These are phyloP conservation scores for Schizophyllum commune DNA, from an alignment of 1,284 basidiomycete genomes.

Conservation along the genomic window DNA sequence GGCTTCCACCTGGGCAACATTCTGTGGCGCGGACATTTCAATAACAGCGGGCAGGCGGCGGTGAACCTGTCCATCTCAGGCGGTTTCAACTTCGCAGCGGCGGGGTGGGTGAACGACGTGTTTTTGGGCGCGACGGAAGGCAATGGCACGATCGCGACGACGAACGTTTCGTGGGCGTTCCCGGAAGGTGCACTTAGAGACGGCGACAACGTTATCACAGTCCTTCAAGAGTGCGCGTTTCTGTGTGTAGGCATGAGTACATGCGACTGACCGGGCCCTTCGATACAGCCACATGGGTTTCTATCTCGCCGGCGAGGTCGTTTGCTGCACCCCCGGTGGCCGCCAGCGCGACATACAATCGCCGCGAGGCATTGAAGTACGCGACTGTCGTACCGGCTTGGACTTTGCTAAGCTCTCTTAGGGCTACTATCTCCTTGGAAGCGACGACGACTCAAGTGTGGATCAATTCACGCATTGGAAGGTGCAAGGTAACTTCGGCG, in stretches of 20 bases:
- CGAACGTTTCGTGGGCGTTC: slow-evolving; percentile 28
- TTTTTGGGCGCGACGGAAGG: slow-evolving; percentile 44
- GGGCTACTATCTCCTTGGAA: slow-evolving; percentile 34
- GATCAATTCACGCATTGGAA: slow-evolving; percentile 26
- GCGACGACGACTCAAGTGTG: slow-evolving; percentile 20
- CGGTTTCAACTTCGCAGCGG: slow-evolving; percentile 39
- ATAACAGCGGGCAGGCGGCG: slow-evolving; percentile 33
- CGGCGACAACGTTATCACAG: slow-evolving; percentile 36
- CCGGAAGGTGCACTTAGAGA: slow-evolving; percentile 18
- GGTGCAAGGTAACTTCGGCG: slow-evolving; percentile 39
- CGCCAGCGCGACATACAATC: slow-evolving; percentile 33
- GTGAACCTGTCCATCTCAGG: slow-evolving; percentile 35
- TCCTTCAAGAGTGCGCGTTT: slow-evolving; percentile 13
- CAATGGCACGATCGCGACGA: slow-evolving; percentile 22
- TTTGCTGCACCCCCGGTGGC: slow-evolving; percentile 39
- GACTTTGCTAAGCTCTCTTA: slow-evolving; percentile 4
- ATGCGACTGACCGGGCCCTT: background rate
- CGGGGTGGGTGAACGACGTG: slow-evolving; percentile 39
- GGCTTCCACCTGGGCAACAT: slow-evolving; percentile 51
- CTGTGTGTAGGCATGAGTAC: background rate
- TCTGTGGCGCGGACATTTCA: slow-evolving; percentile 45
- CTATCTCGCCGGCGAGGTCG: slow-evolving; percentile 22
- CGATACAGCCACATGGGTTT: background rate
- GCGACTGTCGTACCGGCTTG: background rate
- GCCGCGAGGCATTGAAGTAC: slow-evolving; percentile 30